A percentile compares a stretch with the other conserved stretches of the same genome.
These are phyloP conservation scores for Torulaspora pretoriensis DNA, from an alignment of 1,139 yeast genomes.

Conservation along the genomic window DNA sequence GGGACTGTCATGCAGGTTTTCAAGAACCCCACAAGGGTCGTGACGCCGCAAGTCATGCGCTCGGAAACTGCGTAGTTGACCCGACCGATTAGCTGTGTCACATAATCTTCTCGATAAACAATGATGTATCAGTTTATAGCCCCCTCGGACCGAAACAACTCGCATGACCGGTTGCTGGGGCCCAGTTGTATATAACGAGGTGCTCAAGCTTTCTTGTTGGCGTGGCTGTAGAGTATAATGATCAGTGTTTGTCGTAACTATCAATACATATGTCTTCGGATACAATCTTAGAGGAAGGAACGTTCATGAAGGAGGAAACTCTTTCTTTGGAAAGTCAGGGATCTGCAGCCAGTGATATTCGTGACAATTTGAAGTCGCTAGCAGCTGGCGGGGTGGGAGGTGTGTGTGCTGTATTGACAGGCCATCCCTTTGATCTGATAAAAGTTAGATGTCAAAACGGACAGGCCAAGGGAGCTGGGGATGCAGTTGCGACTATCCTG, in stretches of 20 bases:
- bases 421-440: conserved; percentile 92
- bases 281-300: conserved; percentile 17
- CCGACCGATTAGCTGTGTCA: not conserved
- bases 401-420: conserved; percentile 81
- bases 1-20: conserved; percentile 2
- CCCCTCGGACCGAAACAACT: not conserved
- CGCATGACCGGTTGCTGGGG: not conserved
- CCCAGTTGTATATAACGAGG: not conserved
- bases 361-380: conserved; percentile 61
- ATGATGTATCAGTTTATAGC: not conserved
- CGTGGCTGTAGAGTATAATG: not conserved
- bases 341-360: conserved; percentile 13
- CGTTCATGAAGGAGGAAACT: conserved; percentile 16
- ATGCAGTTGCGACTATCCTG: conserved; percentile 66
- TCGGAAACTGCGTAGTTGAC: not conserved
- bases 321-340: conserved; percentile 4
- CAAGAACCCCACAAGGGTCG: not conserved
- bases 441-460: conserved; percentile 84
- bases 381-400: conserved; percentile 90
- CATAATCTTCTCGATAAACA: not conserved
- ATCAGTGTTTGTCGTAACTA: not conserved
- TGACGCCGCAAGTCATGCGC: not conserved
- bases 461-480: conserved; percentile 49
- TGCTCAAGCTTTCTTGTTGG: not conserved
- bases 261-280: conserved; percentile 12